A percentile compares a stretch with the other conserved stretches of the same genome.
phyloP scores from a whole-genome alignment of 2,329 filamentous ascomycete genomes.

The Stachybotrys chartarum region DNA sequence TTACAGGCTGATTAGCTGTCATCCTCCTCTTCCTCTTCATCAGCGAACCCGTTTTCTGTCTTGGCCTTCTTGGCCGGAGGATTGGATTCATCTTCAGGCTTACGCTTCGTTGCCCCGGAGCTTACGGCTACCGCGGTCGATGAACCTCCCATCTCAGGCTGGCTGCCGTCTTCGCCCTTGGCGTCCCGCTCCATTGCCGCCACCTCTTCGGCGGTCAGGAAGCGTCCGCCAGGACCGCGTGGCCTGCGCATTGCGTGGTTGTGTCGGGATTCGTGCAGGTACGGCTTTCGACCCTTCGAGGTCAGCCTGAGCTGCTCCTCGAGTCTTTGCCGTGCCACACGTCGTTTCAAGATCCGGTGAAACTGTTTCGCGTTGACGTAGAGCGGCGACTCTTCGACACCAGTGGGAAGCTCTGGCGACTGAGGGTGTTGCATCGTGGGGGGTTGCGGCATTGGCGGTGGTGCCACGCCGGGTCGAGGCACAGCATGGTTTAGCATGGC shows the following conservation, averaged over 20 bases:
- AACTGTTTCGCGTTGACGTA: constrained; percentile 99
- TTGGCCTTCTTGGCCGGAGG: constrained; percentile 51
- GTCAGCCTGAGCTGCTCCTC: constrained; percentile 90
- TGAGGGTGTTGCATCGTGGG: constrained; percentile 63
- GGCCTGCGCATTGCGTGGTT: constrained; percentile 97
- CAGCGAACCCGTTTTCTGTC: constrained; percentile 35
- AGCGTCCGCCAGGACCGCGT: constrained; percentile 86
- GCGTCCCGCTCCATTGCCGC: constrained; percentile 71
- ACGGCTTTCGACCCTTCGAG: constrained; percentile 92
- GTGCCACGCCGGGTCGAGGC: constrained; percentile 40
- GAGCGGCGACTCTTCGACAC: constrained; percentile 82
- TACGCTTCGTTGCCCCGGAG: constrained; percentile 48
- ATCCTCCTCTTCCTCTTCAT: constrained; percentile 36
- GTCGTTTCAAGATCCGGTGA: constrained; percentile 89
- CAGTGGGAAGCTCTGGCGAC: constrained; percentile 71
- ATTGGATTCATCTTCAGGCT: constrained; percentile 43
- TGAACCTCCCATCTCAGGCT: constrained; percentile 19
- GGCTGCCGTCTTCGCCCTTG: constrained; percentile 30
- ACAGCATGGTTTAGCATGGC: constrained; percentile 66
- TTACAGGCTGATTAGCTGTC: constrained; percentile 29
- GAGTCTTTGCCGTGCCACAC: constrained; percentile 85
- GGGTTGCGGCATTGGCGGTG: constrained; percentile 53
- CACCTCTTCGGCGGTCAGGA: constrained; percentile 93
- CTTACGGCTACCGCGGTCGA: constrained; percentile 15
- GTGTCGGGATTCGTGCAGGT: constrained; percentile 93